Conservation (phyloP, 441 rosid species). For the Croton laevigatus region DNA sequence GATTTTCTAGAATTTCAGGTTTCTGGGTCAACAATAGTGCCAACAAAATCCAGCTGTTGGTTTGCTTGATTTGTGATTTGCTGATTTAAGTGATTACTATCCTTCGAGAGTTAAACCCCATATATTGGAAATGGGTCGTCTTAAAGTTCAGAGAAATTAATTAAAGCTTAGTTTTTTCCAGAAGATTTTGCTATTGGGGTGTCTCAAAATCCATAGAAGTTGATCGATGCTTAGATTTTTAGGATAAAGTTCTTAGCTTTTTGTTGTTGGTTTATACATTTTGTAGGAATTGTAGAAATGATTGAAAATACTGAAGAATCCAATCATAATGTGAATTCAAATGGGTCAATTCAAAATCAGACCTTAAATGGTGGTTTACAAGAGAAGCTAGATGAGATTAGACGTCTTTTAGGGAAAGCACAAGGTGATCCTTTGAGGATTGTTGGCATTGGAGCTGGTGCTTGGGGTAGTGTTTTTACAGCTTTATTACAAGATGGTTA, state of each 20-base stretch:
- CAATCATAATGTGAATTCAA: constrained; percentile 26
- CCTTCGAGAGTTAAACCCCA: background rate
- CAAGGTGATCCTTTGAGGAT: constrained; percentile 82
- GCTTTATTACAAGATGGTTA: constrained; percentile 86
- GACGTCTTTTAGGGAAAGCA: constrained; percentile 60
- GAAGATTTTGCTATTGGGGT: no score
- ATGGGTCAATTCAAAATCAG: constrained; percentile 46
- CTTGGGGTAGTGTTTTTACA: constrained; percentile 96
- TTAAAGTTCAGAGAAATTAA: constrained; percentile 13
- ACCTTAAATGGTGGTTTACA: constrained; percentile 36
- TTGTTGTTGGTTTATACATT: constrained; percentile 2
- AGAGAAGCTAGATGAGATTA: constrained; percentile 73
- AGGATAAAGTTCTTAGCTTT: constrained; percentile 6
- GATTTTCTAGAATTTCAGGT: constrained; percentile 5
- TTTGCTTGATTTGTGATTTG: constrained; percentile 10
- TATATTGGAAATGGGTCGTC: constrained; percentile 4
- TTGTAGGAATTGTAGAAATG: constrained; percentile 24
- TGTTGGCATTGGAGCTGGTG: constrained; percentile 95
- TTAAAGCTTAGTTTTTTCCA: no score
- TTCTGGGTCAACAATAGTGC: constrained; percentile 19
- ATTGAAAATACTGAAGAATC: constrained; percentile 30
- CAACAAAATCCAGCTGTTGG: constrained; percentile 14
- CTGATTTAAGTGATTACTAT: constrained; percentile 8
- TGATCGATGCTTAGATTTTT: background rate
- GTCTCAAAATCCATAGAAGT: background rate